Evolutionary conservation across 1,284 basidiomycete genomes (phyloP).

Genomic region (Singerocomus inundabilis): DNA sequence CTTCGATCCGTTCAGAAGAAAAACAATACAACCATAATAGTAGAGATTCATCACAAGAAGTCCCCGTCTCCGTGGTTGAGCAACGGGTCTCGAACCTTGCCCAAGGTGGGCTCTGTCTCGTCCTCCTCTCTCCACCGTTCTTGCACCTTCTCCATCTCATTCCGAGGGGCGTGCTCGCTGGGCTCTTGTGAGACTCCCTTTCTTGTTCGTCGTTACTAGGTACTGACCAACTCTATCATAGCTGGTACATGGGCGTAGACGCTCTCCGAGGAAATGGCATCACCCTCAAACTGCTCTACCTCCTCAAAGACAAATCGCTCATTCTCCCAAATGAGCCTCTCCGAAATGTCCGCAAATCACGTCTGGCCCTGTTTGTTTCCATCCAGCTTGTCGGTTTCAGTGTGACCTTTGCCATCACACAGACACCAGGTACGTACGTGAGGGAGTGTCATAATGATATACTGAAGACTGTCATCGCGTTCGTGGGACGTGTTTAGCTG

Average conservation of each 20-base stretch:
- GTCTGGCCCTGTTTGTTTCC: constrained; percentile 75
- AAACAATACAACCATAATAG: constrained; percentile 27
- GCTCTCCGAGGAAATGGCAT: constrained; percentile 85
- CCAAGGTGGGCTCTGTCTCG: constrained; percentile 78
- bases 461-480: constrained; percentile 2
- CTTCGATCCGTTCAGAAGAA: constrained; percentile 18
- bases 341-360: constrained; percentile 68
- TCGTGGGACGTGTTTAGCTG: constrained; percentile 47
- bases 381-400: constrained; percentile 88
- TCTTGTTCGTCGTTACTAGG: constrained; percentile 2
- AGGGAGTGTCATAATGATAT: too few species aligned
- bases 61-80: constrained; percentile 80
- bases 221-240: constrained; percentile 25
- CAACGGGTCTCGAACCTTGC: constrained; percentile 87
- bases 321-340: constrained; percentile 70
- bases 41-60: constrained; percentile 42
- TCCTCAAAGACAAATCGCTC: constrained; percentile 72
- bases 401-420: constrained; percentile 88
- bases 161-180: constrained; percentile 73
- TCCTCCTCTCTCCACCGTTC: constrained; percentile 81
- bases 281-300: constrained; percentile 79
- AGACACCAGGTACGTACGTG: constrained; percentile 72
- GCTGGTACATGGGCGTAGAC: constrained; percentile 90
- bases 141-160: constrained; percentile 76
- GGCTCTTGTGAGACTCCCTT: constrained; percentile 59